These are phyloP conservation scores for Nicotiana sylvestris DNA, from an alignment of 257 asterid genomes.

Conservation along the genomic window DNA sequence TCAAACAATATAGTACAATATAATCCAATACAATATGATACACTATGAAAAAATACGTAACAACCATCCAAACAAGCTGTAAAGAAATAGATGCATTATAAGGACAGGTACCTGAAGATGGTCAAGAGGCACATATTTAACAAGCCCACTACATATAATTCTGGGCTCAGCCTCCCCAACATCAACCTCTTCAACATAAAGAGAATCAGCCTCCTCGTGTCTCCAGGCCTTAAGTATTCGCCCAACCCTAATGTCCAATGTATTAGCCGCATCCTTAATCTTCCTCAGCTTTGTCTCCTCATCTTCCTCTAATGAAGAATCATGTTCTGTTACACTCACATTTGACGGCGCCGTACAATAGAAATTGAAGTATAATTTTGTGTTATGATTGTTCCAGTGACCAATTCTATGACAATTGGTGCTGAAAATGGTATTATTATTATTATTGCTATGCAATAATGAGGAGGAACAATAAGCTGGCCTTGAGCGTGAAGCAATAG, in stretches of 20 bases:
- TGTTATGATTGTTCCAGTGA: background rate
- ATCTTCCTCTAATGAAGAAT: conserved; percentile 1
- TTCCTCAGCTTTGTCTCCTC: conserved; percentile 16
- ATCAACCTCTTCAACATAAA: conserved; percentile 93
- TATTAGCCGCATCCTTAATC: conserved; percentile 59
- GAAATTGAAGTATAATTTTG: background rate
- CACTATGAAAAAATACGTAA: too few species aligned
- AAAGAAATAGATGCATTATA: background rate
- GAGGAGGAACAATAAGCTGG: background rate
- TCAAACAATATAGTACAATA: too few species aligned
- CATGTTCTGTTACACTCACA: background rate
- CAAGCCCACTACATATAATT: conserved; percentile 92
- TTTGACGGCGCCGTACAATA: background rate
- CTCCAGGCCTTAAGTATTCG: conserved; percentile 68
- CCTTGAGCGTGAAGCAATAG: background rate
- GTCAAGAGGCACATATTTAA: conserved; percentile 58
- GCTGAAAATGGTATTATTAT: background rate
- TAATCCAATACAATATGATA: too few species aligned
- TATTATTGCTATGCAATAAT: background rate
- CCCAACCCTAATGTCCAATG: conserved; percentile 81
- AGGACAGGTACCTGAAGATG: conserved; percentile 57
- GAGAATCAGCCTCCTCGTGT: conserved; percentile 94
- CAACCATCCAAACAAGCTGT: too few species aligned
- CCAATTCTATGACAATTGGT: background rate
- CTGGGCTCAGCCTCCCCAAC: conserved; percentile 87